Base-by-base conservation (phyloP, 2,329 filamentous ascomycete genomes). In the Pochonia chlamydosporia region DNA sequence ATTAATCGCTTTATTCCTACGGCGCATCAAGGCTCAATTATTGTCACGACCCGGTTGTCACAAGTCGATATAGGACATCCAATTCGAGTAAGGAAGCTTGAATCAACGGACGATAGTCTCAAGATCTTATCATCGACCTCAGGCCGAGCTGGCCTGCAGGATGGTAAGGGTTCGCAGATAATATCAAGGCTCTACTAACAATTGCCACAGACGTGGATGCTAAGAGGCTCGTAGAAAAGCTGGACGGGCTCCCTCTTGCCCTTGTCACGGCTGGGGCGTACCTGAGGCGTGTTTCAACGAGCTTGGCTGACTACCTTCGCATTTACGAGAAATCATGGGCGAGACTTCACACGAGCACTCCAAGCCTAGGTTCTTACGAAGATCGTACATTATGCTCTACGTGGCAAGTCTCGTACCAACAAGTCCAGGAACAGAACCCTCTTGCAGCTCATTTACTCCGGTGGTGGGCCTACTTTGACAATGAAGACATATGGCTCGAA, bases 181-280 rank as follows among this genome's bases (percentile, higher is more conserved):
- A 54, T 20, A 47, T 35, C 21, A 37, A 47, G 25, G 41, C 25
- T 13, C 25, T 16, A 26, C 23, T 23, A 40, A 7, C 20, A 46
- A 23, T 33, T 35, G n/a, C 8, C 40, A 6, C 26, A 36, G 21
- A 39, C 20, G 26, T 45, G 11, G 26, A 31, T 20, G 23, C 40
- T 48, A 37, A 46, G 28, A 20, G 21, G 25, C 41, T 43, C 10
- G 28, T 33, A 25, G 3, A 55, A 30, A 54, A 57, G 42, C 65
- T 76, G 1, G 65, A 70, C 49, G 68, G 73, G 4, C 64, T 74
- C 24, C 71, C 71, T 11, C 63, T 77, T 25, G 72, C 72, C 2
- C 63, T 76, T 14, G 57, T 70, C 4, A 67, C 70, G 14, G 72
- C 73, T 16, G 70, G 71, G 5, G 61, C 68, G 1, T 76, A 71